Evolutionary conservation across 1,284 basidiomycete genomes (phyloP), one percentile per base, ranked within the genome.

Genomic region (Irpex sp.): DNA sequence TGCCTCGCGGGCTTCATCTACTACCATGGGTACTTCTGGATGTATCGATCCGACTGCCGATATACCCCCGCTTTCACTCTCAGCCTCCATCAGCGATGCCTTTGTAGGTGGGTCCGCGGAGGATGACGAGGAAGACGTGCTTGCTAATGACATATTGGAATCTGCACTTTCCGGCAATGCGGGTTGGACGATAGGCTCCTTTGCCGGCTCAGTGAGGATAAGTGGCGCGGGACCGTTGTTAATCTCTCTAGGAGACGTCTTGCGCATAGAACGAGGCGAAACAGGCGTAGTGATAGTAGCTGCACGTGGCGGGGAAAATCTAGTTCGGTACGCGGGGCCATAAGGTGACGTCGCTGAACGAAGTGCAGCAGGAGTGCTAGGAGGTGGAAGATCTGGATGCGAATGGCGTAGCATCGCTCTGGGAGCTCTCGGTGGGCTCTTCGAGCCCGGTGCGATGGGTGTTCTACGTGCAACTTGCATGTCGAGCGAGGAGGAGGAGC

Each of bases 391-490:
- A n/a, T 45, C n/a, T 45, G 39, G 6, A 16, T 45, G 39, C 14
- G 39, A 45, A 12, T 12, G 12, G 12, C 39, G 39, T 19, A 52
- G 37, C 58, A 56, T 56, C 14, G 58, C 58, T 56, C 35, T 45
- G 23, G 58, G 58, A 5, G 58, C 58, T 16, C 7, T 60, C 21
- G 58, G 58, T 5, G 58, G 53, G 36, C 33, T 45, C 53, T 56
- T 60, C 19, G 18, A 28, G 10, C 48, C n/a, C 2, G 48, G 21
- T 10, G 10, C 10, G 10, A 18, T 19, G 8, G 48, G 18, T 23
- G 18, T 51, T 35, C 28, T 33, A 33, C 28, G 28, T 33, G 28
- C 28, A 33, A 33, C 28, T 33, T 33, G 28, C 28, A 33, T 33
- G 28, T 33, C 28, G 28, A 33, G 28, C 28, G 28, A 33, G 7